phyloP scores from a whole-genome alignment of 345 rosid genomes.

The Cardamine chenopodiifolia region DNA sequence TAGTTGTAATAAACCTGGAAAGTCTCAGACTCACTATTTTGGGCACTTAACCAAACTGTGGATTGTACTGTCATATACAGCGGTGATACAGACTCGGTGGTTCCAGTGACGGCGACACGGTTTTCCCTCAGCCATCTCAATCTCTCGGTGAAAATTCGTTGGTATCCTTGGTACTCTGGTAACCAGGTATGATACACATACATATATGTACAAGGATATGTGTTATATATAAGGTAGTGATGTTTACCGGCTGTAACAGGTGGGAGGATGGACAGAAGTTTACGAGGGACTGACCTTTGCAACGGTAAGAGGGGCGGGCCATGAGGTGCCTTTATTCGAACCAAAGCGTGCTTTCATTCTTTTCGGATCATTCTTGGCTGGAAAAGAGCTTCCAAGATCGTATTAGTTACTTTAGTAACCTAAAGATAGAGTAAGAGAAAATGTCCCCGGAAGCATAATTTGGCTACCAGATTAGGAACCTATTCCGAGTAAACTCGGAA shows the following conservation, averaged over 20 bases:
- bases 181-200: constrained; percentile 53
- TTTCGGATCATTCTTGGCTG: constrained; percentile 60
- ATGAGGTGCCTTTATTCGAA: constrained; percentile 68
- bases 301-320: constrained; percentile 71
- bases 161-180: constrained; percentile 91
- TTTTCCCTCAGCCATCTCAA: constrained; percentile 80
- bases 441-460: neutral
- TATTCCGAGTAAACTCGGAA: constrained; percentile 31
- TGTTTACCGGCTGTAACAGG: constrained; percentile 45
- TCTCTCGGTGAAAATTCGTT: constrained; percentile 62
- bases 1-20: neutral
- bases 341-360: constrained; percentile 57
- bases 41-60: neutral
- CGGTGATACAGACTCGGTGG: constrained; percentile 90
- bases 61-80: constrained; percentile 45
- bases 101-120: constrained; percentile 90
- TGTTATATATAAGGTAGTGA: constrained; percentile 6
- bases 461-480: constrained; percentile 34
- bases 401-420: constrained; percentile 29
- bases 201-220: neutral
- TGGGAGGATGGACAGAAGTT: constrained; percentile 93
- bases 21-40: neutral
- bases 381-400: constrained; percentile 54
- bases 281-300: constrained; percentile 66
- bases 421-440: constrained; percentile 27